Evolutionary conservation across 495 filamentous ascomycete genomes (phyloP).

Genomic region (Parathielavia appendiculata): DNA sequence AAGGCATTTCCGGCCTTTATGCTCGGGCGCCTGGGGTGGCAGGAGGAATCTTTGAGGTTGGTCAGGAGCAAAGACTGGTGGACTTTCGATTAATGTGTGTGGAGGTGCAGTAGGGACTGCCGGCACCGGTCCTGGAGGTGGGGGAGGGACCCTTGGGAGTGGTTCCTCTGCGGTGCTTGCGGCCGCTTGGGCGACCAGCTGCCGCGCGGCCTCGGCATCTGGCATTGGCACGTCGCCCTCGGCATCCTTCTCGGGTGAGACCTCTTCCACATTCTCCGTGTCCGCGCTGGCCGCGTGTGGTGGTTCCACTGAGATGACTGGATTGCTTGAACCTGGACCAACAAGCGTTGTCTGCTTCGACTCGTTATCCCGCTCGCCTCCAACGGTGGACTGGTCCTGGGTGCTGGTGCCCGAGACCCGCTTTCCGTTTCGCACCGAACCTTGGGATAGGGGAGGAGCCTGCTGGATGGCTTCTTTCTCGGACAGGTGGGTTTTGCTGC

Average conservation of each 20-base stretch:
- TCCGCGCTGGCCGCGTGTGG: conserved; percentile 28
- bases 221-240: conserved; percentile 62
- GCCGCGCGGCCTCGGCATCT: conserved; percentile 41
- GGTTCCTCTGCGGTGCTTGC: conserved; percentile 30
- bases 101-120: conserved; percentile 28
- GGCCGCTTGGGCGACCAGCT: conserved; percentile 20
- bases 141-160: conserved; percentile 52
- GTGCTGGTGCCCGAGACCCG: conserved; percentile 41
- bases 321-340: conserved; percentile 33
- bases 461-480: conserved; percentile 41
- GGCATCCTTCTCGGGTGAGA: conserved; percentile 34
- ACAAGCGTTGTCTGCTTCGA: conserved; percentile 44
- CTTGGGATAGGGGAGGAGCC: conserved; percentile 29
- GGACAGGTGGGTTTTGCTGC: conserved; percentile 44
- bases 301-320: conserved; percentile 43
- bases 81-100: conserved; percentile 25
- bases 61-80: conserved; percentile 32
- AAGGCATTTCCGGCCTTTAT: conserved; percentile 85
- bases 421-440: conserved; percentile 35
- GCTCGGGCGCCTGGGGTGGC: conserved; percentile 68
- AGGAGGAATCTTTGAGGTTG: conserved; percentile 65
- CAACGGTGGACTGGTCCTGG: conserved; percentile 41
- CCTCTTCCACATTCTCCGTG: conserved; percentile 27
- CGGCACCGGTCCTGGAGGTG: conserved; percentile 50
- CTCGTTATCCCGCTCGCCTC: conserved; percentile 40